phyloP scores from a whole-genome alignment of 345 rosid species.

The Excoecaria agallocha region DNA sequence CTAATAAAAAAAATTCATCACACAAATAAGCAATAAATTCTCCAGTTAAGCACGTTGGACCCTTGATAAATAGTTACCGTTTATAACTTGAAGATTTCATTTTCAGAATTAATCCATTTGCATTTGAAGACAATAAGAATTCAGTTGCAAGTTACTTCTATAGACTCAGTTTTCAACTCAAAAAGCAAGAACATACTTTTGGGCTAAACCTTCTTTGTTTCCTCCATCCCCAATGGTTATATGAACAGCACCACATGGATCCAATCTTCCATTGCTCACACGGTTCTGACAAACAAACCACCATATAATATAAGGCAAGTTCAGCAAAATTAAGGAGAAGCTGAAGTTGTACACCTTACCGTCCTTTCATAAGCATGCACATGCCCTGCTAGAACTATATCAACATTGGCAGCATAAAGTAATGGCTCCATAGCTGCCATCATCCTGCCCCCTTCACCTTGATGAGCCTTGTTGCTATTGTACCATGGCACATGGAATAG shows the following conservation, averaged over 20 bases:
- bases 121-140: background rate
- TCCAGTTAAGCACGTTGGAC: background rate
- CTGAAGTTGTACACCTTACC: conserved; percentile 36
- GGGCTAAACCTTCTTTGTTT: conserved; percentile 87
- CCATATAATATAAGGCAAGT: conserved; percentile 11
- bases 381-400: conserved; percentile 75
- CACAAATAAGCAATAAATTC: background rate
- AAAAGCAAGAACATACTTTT: conserved; percentile 40
- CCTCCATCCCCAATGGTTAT: conserved; percentile 96
- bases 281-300: conserved; percentile 53
- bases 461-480: conserved; percentile 85
- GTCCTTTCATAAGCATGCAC: conserved; percentile 97
- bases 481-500: conserved; percentile 94
- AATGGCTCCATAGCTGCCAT: conserved; percentile 84
- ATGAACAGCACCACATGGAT: conserved; percentile 77
- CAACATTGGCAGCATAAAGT: conserved; percentile 74
- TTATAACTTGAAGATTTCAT: background rate
- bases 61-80: background rate
- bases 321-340: conserved; percentile 17
- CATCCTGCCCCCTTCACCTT: conserved; percentile 77
- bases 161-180: background rate
- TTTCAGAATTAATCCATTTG: background rate
- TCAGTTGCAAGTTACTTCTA: background rate
- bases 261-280: conserved; percentile 56
- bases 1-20: background rate